Evolutionary conservation across 257 asterid genomes (phyloP).

Genomic region (Nicotiana noctiflora): DNA sequence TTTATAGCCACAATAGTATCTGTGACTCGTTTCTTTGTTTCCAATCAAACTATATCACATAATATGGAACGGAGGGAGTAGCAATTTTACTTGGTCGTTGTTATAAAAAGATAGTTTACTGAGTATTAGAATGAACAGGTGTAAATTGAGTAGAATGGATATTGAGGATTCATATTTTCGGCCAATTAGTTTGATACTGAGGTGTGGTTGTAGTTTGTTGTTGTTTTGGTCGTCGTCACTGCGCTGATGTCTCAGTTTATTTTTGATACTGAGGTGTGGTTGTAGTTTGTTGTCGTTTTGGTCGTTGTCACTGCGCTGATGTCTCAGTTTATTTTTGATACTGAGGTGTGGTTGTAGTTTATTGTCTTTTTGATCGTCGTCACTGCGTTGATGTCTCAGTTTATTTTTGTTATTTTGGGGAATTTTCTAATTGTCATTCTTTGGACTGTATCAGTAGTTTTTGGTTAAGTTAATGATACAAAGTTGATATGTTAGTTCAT

Average conservation of each 20-base stretch:
- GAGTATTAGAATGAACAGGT: background rate
- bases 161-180: background rate
- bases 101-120: background rate
- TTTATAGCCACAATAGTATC: too few species aligned
- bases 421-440: background rate
- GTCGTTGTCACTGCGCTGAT: background rate
- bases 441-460: background rate
- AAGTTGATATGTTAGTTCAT: background rate
- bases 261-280: too few species aligned
- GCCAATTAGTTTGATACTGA: background rate
- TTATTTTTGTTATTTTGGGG: background rate
- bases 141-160: background rate
- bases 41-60: too few species aligned
- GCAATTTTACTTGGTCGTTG: background rate
- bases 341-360: too few species aligned
- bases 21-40: too few species aligned
- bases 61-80: too few species aligned
- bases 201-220: background rate
- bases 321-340: background rate
- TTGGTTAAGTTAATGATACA: background rate
- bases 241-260: too few species aligned
- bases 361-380: background rate
- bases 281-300: background rate
- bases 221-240: background rate
- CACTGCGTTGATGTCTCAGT: background rate